phyloP scores from a whole-genome alignment of 23 red algal genomes.

The Porphyridium purpureum region DNA sequence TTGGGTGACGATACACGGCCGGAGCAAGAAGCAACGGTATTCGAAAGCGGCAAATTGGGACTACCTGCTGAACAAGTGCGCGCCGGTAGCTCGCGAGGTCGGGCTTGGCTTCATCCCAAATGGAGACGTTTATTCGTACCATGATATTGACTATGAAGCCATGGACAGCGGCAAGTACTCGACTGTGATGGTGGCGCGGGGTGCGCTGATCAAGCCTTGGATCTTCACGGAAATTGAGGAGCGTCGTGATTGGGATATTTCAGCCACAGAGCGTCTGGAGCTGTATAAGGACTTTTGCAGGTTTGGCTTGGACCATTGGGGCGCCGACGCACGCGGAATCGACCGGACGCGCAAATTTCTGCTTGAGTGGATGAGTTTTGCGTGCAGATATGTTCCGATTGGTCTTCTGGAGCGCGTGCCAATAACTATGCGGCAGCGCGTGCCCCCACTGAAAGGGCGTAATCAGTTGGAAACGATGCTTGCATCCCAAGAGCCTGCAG shows the following conservation, averaged over 20 bases:
- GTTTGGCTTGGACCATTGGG: slow-evolving; percentile 76
- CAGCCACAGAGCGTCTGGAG: slow-evolving; percentile 37
- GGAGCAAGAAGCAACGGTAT: slow-evolving; percentile 55
- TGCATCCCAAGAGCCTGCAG: slow-evolving; percentile 19
- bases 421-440: slow-evolving; percentile 10
- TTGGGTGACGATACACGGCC: slow-evolving; percentile 72
- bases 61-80: slow-evolving; percentile 43
- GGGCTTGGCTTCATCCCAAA: slow-evolving; percentile 44
- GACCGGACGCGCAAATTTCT: slow-evolving; percentile 55
- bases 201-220: slow-evolving; percentile 90
- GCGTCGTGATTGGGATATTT: slow-evolving; percentile 68
- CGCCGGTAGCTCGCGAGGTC: slow-evolving; percentile 14
- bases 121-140: slow-evolving; percentile 65
- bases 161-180: background rate
- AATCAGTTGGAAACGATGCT: slow-evolving; percentile 59
- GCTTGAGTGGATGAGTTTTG: slow-evolving; percentile 75
- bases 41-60: slow-evolving; percentile 55
- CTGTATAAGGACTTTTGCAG: slow-evolving; percentile 34
- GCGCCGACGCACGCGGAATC: slow-evolving; percentile 45
- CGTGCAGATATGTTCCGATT: slow-evolving; percentile 47
- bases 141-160: slow-evolving; percentile 25
- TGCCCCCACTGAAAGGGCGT: slow-evolving; percentile 39
- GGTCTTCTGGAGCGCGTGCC: slow-evolving; percentile 18
- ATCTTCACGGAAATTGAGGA: slow-evolving; percentile 64
- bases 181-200: slow-evolving; percentile 67